Evolutionary conservation across 768 basidiomycete species (phyloP).

Genomic region (Macrolepiota fuliginosa): DNA sequence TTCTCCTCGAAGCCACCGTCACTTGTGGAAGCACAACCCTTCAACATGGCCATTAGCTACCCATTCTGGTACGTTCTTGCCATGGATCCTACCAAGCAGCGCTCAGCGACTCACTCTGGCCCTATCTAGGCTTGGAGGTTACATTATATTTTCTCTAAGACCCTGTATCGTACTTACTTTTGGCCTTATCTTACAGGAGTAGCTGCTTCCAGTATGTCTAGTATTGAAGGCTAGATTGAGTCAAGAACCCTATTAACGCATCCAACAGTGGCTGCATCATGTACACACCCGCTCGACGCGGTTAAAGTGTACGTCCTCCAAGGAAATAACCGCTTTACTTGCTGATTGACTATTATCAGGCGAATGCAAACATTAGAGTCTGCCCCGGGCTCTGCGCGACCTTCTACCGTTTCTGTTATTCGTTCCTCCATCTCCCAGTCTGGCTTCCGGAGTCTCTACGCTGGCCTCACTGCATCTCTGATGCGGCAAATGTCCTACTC

Average conservation of each 20-base stretch:
- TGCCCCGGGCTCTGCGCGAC: slow-evolving; percentile 43
- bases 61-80: slow-evolving; percentile 46
- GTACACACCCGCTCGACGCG: slow-evolving; percentile 81
- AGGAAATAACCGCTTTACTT: not conserved
- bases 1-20: not conserved
- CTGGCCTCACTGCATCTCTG: slow-evolving; percentile 79
- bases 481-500: slow-evolving; percentile 92
- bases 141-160: slow-evolving; percentile 19
- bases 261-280: slow-evolving; percentile 69
- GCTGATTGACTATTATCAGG: slow-evolving; percentile 29
- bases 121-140: slow-evolving; percentile 61
- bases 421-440: slow-evolving; percentile 60
- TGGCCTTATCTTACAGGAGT: slow-evolving; percentile 38
- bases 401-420: slow-evolving; percentile 66
- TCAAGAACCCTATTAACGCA: slow-evolving; percentile 5
- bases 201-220: slow-evolving; percentile 56
- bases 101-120: not conserved
- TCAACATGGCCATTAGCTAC: slow-evolving; percentile 36
- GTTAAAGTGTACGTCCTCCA: slow-evolving; percentile 69
- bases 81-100: slow-evolving; percentile 7
- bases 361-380: slow-evolving; percentile 77
- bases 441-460: slow-evolving; percentile 74
- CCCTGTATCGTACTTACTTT: slow-evolving; percentile 13
- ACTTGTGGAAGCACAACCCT: slow-evolving; percentile 13
- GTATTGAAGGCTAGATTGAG: not conserved